Evolutionary conservation across 1,284 basidiomycete genomes (phyloP), one percentile per base, ranked within the genome.

Genomic region (Sutorius eximius): DNA sequence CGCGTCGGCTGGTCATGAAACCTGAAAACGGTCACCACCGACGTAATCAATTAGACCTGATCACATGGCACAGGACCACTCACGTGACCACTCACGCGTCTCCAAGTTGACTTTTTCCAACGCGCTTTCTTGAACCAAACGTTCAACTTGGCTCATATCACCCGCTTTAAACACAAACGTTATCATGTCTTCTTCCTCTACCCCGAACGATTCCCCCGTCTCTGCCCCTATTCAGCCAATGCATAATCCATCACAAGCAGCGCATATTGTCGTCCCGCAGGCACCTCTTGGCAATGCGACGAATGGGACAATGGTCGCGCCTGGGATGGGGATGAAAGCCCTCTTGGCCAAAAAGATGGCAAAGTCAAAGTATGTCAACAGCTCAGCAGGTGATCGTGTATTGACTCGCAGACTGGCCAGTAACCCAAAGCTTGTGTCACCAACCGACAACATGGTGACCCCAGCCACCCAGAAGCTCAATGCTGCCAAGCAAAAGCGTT

Each of bases 401-500:
- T 49, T 45, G 6, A 50, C 52, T 59, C 52, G 42, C 40, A 46
- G 32, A 52, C 44, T 11, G 7, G 1, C 34, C 27, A 70, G 92
- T 66, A 93, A 93, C 71, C 86, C 90, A 10, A 83, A 82, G 44
- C 93, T 83, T 64, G 76, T 93, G 61, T 96, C 94, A 15, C 95
- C 95, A 7, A 96, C 95, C 10, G 95, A 98, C 72, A 91, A 90
- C 66, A 79, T 97, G 72, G 85, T 96, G 80, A 95, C 93, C 5
- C 95, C 95, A 1, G 86, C 86, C 70, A 90, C 93, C 6, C 87
- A 93, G 74, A 97, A 96, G 73, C 82, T 97, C 52, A 87, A 79
- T 50, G 88, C 89, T 20, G 88, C 89, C 4, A 95, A 87, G 81
- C 93, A 95, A 81, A 93, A 93, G 73, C 91, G 93, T 64, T 97